Evolutionary conservation across 2,329 filamentous ascomycete species (phyloP), one percentile per base, ranked within the genome.

Genomic region (Remersonia thermophila): DNA sequence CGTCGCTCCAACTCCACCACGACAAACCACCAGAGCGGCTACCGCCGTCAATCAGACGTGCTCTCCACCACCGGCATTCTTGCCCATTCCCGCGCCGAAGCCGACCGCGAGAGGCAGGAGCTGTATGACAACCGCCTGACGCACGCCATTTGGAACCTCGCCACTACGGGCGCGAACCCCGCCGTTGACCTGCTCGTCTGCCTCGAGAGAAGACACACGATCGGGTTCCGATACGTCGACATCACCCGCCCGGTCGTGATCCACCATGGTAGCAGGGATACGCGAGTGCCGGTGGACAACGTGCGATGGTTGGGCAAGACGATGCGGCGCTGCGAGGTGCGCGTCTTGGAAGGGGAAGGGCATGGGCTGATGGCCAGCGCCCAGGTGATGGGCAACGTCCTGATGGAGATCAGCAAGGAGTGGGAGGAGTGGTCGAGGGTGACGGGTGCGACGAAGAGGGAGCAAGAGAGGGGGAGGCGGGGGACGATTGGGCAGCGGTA

Each of bases 351-450:
- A 47, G 85, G 83, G 5, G 89, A 98, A 57, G 85, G 87, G 3
- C 91, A 98, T 54, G 89, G 91, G 0, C 64, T 98, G 16, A 98
- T 98, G 91, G 91, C 91, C 1, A 93, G 81, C 47, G 87, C 91
- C 1, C 67, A 68, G 11, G 89, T 96, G 30, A 98, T 98, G 91
- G 83, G 85, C 30, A 77, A 80, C 14, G 82, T 96, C n/a, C 63
- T 98, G 26, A 89, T 85, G 58, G 91, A 98, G 61, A 93, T 98
- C 51, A 82, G 83, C 35, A 78, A 78, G 47, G 91, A 96, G 56
- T 96, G 89, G 89, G 82, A 87, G 47, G 83, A 89, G 50, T 89
- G 83, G 83, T 77, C 74, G 51, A 71, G 73, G 30, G 69, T 71
- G 0, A 77, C 73, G 2, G 69, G 54, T 2, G 40, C 42, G 13